Evolutionary conservation across 805 yeast species (phyloP).

Genomic region (Blastobotrys parvus): DNA sequence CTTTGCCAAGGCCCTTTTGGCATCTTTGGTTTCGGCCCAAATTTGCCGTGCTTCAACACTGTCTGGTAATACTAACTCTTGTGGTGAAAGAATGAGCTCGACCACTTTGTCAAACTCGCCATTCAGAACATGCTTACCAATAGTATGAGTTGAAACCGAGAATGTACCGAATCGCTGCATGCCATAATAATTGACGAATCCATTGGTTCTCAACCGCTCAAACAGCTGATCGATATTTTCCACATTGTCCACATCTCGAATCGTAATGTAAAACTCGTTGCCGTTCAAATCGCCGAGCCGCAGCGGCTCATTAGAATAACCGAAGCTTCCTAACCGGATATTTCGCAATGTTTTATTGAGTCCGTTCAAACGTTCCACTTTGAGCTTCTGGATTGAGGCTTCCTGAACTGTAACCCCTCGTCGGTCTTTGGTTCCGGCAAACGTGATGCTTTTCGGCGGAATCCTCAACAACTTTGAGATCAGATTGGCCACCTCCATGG

Average conservation of each 20-base stretch:
- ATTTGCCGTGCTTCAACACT: conserved; percentile 73
- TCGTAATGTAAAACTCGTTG: conserved; percentile 78
- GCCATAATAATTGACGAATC: conserved; percentile 94
- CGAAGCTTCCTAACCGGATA: conserved; percentile 70
- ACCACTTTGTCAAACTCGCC: conserved; percentile 76
- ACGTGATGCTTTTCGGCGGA: conserved; percentile 62
- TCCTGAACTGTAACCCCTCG: conserved; percentile 92
- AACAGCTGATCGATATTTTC: conserved; percentile 43
- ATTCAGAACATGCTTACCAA: conserved; percentile 66
- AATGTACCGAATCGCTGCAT: conserved; percentile 98
- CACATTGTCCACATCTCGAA: conserved; percentile 54
- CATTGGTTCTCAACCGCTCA: conserved; percentile 49
- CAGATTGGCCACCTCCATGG: conserved; percentile 86
- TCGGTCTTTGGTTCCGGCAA: conserved; percentile 95
- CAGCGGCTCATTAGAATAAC: conserved; percentile 53
- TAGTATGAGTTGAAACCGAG: conserved; percentile 79
- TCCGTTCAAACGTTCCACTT: conserved; percentile 53
- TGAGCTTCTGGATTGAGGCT: conserved; percentile 57
- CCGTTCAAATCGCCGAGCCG: conserved; percentile 81
- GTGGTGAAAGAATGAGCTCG: conserved; percentile 73
- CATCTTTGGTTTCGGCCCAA: conserved; percentile 69
- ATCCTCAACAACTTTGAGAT: conserved; percentile 65
- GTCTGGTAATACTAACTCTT: conserved; percentile 73
- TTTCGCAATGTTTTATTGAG: conserved; percentile 71
- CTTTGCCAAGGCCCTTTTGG: conserved; percentile 50